These are phyloP conservation scores for Pyrus hybrid DNA, from an alignment of 331 rosid genomes.

Conservation along the genomic window DNA sequence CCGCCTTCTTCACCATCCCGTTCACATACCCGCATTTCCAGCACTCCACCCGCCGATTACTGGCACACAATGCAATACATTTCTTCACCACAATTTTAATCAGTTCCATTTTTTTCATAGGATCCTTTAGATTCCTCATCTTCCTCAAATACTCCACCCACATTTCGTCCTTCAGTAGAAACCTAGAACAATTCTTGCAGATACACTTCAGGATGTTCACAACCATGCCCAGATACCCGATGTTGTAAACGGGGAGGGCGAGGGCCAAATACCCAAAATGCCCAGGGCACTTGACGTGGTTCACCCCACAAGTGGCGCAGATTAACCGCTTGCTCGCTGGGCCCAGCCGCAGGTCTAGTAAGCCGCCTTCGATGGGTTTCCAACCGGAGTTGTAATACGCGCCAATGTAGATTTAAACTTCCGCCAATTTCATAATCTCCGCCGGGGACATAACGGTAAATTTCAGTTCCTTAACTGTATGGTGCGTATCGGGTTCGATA, in stretches of 20 bases:
- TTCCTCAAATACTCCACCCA: conserved; percentile 38
- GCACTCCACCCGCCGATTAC: conserved; percentile 42
- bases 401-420: conserved; percentile 52
- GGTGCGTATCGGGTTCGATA: conserved; percentile 64
- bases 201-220: conserved; percentile 75
- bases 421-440: conserved; percentile 63
- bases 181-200: conserved; percentile 82
- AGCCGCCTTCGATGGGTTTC: conserved; percentile 44
- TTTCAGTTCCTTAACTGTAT: conserved; percentile 9
- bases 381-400: conserved; percentile 36
- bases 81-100: conserved; percentile 42
- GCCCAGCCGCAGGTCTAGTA: conserved; percentile 71
- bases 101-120: conserved; percentile 37
- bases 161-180: conserved; percentile 43
- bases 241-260: conserved; percentile 68
- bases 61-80: conserved; percentile 31
- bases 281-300: conserved; percentile 57
- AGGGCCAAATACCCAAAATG: conserved; percentile 72
- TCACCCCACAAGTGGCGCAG: conserved; percentile 71
- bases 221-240: conserved; percentile 48
- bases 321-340: conserved; percentile 51
- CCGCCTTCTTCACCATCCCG: conserved; percentile 70
- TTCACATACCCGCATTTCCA: conserved; percentile 59
- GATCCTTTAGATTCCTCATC: conserved; percentile 62
- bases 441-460: conserved; percentile 51